phyloP scores from a whole-genome alignment of 371 early-diverging fungal species.

The Mortierella sp. region DNA sequence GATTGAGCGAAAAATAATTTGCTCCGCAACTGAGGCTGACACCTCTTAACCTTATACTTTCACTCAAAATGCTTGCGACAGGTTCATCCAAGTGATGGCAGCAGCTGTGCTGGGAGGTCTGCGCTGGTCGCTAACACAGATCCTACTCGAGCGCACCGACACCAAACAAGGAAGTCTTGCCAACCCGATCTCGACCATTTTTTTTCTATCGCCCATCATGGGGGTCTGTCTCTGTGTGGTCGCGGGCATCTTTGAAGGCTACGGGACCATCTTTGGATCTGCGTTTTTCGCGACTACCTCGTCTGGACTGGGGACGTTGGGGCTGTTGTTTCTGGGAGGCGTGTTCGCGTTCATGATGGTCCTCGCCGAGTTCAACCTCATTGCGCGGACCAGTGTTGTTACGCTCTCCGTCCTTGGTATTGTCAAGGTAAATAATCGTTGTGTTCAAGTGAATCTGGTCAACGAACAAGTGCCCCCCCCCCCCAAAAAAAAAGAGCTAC shows the following conservation, averaged over 20 bases:
- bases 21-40: background rate
- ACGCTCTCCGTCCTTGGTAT: constrained; percentile 81
- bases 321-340: constrained; percentile 60
- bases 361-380: constrained; percentile 73
- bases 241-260: constrained; percentile 75
- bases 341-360: constrained; percentile 78
- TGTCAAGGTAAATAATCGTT: constrained; percentile 61
- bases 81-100: constrained; percentile 69
- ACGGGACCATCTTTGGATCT: constrained; percentile 62
- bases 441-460: no score
- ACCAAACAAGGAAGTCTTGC: constrained; percentile 64
- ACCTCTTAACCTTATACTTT: constrained; percentile 71
- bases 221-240: constrained; percentile 73
- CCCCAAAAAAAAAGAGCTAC: no score
- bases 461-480: no score
- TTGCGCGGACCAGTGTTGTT: constrained; percentile 75
- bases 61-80: constrained; percentile 19
- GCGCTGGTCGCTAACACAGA: constrained; percentile 78
- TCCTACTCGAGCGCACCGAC: constrained; percentile 62
- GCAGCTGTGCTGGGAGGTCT: constrained; percentile 76
- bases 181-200: constrained; percentile 83
- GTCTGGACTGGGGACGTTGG: constrained; percentile 41
- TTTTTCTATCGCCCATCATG: constrained; percentile 82
- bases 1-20: background rate
- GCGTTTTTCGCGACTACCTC: constrained; percentile 25